These are phyloP conservation scores for Colletotrichum plurivorum DNA, from an alignment of 2,329 filamentous ascomycete species.

Conservation along the genomic window DNA sequence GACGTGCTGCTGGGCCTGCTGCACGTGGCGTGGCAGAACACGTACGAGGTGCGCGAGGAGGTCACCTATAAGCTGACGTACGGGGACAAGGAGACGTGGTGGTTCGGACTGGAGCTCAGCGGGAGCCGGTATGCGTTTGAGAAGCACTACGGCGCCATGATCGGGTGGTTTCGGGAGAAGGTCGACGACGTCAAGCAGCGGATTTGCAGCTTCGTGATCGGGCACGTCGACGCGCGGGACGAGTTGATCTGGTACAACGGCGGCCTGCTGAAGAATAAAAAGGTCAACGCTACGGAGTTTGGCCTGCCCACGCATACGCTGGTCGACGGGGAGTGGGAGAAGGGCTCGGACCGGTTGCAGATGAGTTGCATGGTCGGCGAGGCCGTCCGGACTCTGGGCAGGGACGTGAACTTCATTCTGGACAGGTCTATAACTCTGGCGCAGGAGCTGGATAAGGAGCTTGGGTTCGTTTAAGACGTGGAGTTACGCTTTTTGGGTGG, in stretches of 20 bases:
- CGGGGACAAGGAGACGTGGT: slow-evolving; percentile 63
- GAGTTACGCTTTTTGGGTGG: no score
- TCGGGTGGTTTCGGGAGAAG: slow-evolving; percentile 50
- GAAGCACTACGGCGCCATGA: slow-evolving; percentile 56
- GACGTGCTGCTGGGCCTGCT: slow-evolving; percentile 56
- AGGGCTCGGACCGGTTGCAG: slow-evolving; percentile 48
- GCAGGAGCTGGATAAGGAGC: no score
- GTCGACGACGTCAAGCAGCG: slow-evolving; percentile 21
- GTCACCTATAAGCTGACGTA: slow-evolving; percentile 58
- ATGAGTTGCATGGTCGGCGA: slow-evolving; percentile 55
- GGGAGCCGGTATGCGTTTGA: slow-evolving; percentile 56
- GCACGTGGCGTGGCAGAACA: slow-evolving; percentile 62
- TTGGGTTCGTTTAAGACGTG: no score
- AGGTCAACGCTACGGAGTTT: slow-evolving; percentile 48
- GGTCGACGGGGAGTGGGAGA: slow-evolving; percentile 55
- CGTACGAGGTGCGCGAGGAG: slow-evolving; percentile 53
- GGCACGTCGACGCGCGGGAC: slow-evolving; percentile 56
- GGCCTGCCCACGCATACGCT: slow-evolving; percentile 56
- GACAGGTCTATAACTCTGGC: no score
- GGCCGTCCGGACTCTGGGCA: no score
- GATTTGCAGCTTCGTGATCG: slow-evolving; percentile 58
- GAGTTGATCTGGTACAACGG: slow-evolving; percentile 60
- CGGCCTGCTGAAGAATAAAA: slow-evolving; percentile 57
- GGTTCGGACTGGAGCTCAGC: slow-evolving; percentile 59
- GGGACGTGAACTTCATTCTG: no score